Conservation (phyloP, 352 stramenopile genomes). For the Peronosclerospora sorghi region DNA sequence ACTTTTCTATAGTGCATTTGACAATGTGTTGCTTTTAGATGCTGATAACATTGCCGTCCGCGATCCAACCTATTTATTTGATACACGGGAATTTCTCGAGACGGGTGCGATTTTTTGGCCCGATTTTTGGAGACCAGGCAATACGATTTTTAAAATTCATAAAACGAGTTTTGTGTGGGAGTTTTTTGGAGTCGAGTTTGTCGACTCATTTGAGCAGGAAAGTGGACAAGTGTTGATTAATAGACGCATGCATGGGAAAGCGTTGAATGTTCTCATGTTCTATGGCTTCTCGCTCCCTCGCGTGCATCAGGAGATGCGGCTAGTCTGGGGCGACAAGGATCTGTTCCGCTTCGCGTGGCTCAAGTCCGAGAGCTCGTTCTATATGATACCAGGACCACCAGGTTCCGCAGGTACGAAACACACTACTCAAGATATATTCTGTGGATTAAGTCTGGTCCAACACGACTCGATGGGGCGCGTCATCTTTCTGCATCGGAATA, state of each 20-base stretch:
- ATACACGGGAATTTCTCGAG: too few species aligned
- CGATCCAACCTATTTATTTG: too few species aligned
- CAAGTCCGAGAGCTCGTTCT: too few species aligned
- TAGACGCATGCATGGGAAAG: conserved; percentile 32
- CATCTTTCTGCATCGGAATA: too few species aligned
- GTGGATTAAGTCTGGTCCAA: conserved; percentile 62
- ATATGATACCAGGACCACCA: too few species aligned
- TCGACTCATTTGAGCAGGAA: conserved; percentile 73
- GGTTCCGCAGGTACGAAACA: too few species aligned
- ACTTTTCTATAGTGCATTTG: too few species aligned
- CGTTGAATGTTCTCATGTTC: conserved; percentile 65
- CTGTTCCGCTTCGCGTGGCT: too few species aligned
- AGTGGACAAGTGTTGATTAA: conserved; percentile 70
- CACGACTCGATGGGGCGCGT: too few species aligned
- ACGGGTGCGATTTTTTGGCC: too few species aligned
- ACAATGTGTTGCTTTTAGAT: conserved; percentile 44
- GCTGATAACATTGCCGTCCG: conserved; percentile 48
- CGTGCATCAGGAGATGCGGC: conserved; percentile 30
- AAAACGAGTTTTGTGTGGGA: conserved; percentile 57
- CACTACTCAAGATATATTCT: conserved; percentile 45
- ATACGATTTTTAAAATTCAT: conserved; percentile 77
- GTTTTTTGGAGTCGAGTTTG: conserved; percentile 43
- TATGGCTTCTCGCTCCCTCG: conserved; percentile 37
- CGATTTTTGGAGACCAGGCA: conserved; percentile 59
- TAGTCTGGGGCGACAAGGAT: too few species aligned